Conservation (phyloP, 805 yeast genomes). For the Saccharomycopsis babjevae region DNA sequence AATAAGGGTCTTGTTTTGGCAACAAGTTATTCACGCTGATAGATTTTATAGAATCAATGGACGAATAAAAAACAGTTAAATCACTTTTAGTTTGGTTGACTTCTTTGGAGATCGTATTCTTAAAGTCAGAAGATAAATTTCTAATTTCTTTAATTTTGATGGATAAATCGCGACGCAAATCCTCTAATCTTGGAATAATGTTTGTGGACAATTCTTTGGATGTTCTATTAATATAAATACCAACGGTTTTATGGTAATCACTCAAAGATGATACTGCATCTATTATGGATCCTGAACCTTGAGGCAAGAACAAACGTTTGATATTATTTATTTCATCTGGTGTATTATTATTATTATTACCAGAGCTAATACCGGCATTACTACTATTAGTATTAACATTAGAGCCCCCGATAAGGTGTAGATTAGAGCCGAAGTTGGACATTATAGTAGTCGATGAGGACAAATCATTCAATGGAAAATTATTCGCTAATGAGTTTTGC, state of each 20-base stretch:
- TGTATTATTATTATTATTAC: constrained; percentile 20
- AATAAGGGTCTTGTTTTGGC: constrained; percentile 69
- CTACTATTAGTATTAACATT: background rate
- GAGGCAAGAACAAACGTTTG: constrained; percentile 40
- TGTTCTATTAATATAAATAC: constrained; percentile 45
- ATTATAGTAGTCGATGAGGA: constrained; percentile 10
- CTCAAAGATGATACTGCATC: constrained; percentile 46
- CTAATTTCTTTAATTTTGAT: constrained; percentile 83
- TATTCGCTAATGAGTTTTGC: constrained; percentile 56
- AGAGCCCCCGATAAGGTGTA: background rate
- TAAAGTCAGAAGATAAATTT: constrained; percentile 74
- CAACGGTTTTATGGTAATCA: constrained; percentile 48
- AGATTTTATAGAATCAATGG: constrained; percentile 53
- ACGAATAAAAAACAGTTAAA: constrained; percentile 41
- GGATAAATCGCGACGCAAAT: constrained; percentile 61
- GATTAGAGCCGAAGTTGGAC: constrained; percentile 4
- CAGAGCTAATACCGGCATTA: constrained; percentile 16
- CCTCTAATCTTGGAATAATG: constrained; percentile 51
- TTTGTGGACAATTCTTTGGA: constrained; percentile 51
- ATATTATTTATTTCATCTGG: constrained; percentile 27
- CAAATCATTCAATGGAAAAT: constrained; percentile 30
- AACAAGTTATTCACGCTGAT: constrained; percentile 34
- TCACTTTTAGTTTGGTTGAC: constrained; percentile 52
- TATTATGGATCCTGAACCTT: constrained; percentile 49
- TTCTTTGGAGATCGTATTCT: constrained; percentile 62